Evolutionary conservation across 129 eudicot genomes (phyloP), one percentile per base, ranked within the genome.

Genomic region (Erigeron canadensis): DNA sequence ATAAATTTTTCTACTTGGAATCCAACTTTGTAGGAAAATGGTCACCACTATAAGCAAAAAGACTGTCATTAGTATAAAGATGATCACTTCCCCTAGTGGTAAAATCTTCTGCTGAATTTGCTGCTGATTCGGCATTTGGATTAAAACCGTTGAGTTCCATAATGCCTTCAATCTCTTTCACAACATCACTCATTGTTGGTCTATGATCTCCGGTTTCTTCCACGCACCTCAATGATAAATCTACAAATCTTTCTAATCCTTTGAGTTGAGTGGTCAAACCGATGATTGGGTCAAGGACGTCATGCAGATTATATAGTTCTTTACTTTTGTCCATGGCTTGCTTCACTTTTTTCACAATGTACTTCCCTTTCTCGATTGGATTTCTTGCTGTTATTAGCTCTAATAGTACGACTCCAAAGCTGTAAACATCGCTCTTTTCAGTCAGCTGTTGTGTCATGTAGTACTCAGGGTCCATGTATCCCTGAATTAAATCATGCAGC

Each of bases 181-280:
- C 95, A 58, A 84, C 91, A 44, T 88, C 90, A 28, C 85, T 73
- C 97, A 91, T 91, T n/a, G 85, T 42, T 10, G 97, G 97, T 77
- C 97, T 82, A 13, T 69, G 19, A 48, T 38, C 58, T n/a, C 95
- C 89, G 4, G 60, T 41, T 74, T 90, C 96, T 71, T 87, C 64
- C 10, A 90, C 90, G 45, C 97, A 91, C 17, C 77, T 69, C 81
- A 91, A 61, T 16, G 97, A 83, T n/a, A 91, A 41, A 64, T 91
- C 92, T 16, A 88, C 86, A 44, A 86, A 83, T 73, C 72, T 84
- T 70, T 86, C 89, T 21, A 91, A 61, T 51, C 92, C 86, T 57
- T 51, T 75, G 3, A 83, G 78, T 48, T 79, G 63, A n/a, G 40
- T 63, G 50, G 43, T 76, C 9, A 80, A 65, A 65, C 77, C 84